Evolutionary conservation across 2,329 filamentous ascomycete species (phyloP).

Genomic region (Diaporthe velutina): DNA sequence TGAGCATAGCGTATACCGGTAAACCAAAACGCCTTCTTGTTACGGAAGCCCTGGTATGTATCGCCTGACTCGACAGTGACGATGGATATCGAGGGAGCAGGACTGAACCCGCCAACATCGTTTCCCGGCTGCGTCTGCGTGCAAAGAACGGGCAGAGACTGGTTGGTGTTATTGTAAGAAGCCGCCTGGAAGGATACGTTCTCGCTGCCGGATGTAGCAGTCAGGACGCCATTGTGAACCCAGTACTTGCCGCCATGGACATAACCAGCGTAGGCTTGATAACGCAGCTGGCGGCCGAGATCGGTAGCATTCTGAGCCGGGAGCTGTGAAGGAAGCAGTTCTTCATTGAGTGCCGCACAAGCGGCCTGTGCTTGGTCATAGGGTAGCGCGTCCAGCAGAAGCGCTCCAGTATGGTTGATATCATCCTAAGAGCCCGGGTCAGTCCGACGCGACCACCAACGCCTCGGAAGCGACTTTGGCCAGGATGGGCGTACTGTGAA

Average conservation of each 20-base stretch:
- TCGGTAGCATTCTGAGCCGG: neutral
- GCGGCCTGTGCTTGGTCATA: slow-evolving; percentile 11
- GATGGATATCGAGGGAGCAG: neutral
- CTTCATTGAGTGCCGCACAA: slow-evolving; percentile 6
- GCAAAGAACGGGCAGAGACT: slow-evolving; percentile 18
- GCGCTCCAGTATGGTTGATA: slow-evolving; percentile 14
- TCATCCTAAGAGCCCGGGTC: neutral
- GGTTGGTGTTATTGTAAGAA: neutral
- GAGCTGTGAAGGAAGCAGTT: slow-evolving; percentile 3
- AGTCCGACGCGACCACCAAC: neutral
- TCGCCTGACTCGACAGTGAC: neutral
- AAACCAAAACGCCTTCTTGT: slow-evolving; percentile 13
- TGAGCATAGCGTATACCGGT: neutral
- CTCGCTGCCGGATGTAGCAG: neutral
- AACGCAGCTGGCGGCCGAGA: neutral
- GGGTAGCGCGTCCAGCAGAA: slow-evolving; percentile 4
- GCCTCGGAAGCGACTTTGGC: neutral
- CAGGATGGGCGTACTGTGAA: neutral
- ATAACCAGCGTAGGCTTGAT: neutral
- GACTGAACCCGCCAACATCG: neutral
- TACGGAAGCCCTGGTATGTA: slow-evolving; percentile 5
- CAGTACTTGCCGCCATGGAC: slow-evolving; percentile 2
- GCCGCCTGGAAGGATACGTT: neutral
- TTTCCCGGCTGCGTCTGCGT: neutral
- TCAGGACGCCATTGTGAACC: neutral